phyloP scores from a whole-genome alignment of 805 yeast species.

The Saccharomyces paradoxus region DNA sequence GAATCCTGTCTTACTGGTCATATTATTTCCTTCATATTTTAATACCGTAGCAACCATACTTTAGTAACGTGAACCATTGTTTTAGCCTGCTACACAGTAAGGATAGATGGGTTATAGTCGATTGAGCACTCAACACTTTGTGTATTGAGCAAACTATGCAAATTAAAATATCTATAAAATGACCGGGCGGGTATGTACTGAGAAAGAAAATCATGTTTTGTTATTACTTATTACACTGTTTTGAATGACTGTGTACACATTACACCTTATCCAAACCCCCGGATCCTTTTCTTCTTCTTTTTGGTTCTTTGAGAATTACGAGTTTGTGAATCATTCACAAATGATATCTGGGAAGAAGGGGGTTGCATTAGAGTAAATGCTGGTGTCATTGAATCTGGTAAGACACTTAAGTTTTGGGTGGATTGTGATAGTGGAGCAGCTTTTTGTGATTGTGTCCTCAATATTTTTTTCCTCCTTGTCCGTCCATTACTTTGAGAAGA shows the following conservation, averaged over 20 bases:
- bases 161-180: not conserved
- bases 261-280: constrained; percentile 38
- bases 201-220: not conserved
- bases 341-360: constrained; percentile 14
- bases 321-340: constrained; percentile 9
- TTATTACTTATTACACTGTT: not conserved
- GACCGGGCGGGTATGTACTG: not conserved
- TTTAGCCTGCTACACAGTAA: too few species aligned
- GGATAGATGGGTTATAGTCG: too few species aligned
- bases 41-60: too few species aligned
- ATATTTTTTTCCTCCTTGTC: not conserved
- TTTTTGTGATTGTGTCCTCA: not conserved
- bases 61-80: too few species aligned
- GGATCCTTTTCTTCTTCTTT: constrained; percentile 38
- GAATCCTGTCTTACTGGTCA: too few species aligned
- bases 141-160: not conserved
- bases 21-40: too few species aligned
- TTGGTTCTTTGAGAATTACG: constrained; percentile 7
- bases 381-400: constrained; percentile 28
- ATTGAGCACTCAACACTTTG: not conserved
- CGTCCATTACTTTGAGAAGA: constrained; percentile 18
- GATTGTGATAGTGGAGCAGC: not conserved
- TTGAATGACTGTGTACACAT: not conserved
- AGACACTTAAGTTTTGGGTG: constrained; percentile 6
- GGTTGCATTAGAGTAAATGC: constrained; percentile 27